Conservation (phyloP, 345 rosid species). For the Syzygium aromaticum region DNA sequence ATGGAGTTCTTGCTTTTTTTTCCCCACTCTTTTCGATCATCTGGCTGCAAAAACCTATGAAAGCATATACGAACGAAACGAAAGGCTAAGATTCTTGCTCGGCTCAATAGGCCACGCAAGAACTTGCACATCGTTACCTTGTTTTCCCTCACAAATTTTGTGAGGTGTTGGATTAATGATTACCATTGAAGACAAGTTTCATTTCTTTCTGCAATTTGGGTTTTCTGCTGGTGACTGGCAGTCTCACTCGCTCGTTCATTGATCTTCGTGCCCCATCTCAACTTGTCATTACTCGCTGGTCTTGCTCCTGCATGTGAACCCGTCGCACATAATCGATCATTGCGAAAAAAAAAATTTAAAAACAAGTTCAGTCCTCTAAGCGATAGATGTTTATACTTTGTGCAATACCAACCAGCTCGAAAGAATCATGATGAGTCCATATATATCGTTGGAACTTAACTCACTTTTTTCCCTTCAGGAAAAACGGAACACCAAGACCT, state of each 20-base stretch:
- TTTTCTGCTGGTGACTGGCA: background rate
- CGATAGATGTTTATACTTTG: background rate
- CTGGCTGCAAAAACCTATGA: background rate
- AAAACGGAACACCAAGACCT: slow-evolving; percentile 83
- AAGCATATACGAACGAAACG: background rate
- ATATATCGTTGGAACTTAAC: background rate
- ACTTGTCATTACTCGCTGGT: background rate
- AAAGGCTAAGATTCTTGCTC: background rate
- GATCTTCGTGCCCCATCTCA: background rate
- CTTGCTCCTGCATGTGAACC: background rate
- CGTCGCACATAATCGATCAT: background rate
- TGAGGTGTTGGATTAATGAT: background rate
- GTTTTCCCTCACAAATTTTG: background rate
- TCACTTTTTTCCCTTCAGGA: slow-evolving; percentile 25
- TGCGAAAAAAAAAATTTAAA: background rate
- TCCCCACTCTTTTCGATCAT: background rate
- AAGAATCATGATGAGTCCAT: background rate
- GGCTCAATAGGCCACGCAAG: background rate
- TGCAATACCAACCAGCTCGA: background rate
- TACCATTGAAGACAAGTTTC: background rate
- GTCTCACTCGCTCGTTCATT: background rate
- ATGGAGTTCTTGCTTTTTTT: background rate
- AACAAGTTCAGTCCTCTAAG: background rate
- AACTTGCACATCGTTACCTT: background rate
- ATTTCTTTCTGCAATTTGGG: background rate